Evolutionary conservation across 345 rosid genomes (phyloP).

Genomic region (Viola odorata): DNA sequence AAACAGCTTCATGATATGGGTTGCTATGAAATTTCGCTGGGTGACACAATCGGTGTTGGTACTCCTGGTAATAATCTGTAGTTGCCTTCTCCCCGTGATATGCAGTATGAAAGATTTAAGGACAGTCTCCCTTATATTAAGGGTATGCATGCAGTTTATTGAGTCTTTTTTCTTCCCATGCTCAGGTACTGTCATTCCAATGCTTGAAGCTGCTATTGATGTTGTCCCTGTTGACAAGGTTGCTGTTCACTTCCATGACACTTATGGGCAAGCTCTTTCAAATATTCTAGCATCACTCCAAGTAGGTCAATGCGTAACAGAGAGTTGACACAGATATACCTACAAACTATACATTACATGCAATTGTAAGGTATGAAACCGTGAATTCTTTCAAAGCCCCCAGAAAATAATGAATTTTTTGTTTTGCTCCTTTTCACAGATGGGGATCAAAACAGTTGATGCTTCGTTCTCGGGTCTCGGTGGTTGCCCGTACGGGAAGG

Average conservation of each 20-base stretch:
- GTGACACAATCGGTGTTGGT: conserved; percentile 84
- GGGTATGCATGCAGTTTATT: background rate
- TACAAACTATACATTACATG: too few species aligned
- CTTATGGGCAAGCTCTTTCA: conserved; percentile 90
- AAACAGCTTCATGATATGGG: conserved; percentile 89
- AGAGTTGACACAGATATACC: too few species aligned
- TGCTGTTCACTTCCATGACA: conserved; percentile 94
- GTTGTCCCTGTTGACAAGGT: conserved; percentile 73
- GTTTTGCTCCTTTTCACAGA: too few species aligned
- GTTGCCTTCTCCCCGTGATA: background rate
- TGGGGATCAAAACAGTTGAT: conserved; percentile 68
- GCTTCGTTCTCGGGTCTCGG: too few species aligned
- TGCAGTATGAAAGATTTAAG: too few species aligned
- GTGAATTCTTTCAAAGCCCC: too few species aligned
- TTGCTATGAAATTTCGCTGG: conserved; percentile 89
- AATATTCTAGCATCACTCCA: conserved; percentile 80
- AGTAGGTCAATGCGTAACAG: conserved; percentile 27
- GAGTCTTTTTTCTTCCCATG: conserved; percentile 2
- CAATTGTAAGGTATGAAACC: too few species aligned
- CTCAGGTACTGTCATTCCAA: conserved; percentile 71
- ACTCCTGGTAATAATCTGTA: conserved; percentile 69
- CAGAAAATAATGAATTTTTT: too few species aligned
- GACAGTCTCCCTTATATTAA: too few species aligned
- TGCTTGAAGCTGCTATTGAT: conserved; percentile 80
- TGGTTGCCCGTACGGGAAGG: too few species aligned